These are phyloP conservation scores for Trichocomaceae sp. DNA, from an alignment of 2,329 filamentous ascomycete genomes.

Conservation along the genomic window DNA sequence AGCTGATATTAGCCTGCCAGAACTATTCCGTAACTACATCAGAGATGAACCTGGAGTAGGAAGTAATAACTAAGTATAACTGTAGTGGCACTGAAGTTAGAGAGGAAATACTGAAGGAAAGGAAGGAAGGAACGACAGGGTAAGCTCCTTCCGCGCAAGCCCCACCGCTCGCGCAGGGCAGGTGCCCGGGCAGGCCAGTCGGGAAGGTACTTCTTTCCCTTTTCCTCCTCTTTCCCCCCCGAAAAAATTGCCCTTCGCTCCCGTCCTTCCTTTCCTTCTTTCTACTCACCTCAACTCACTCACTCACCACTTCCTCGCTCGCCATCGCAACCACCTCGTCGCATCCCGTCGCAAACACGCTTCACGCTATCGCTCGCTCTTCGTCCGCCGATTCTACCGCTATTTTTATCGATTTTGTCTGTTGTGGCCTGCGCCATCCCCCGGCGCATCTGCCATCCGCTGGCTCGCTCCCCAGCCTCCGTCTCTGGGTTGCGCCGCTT, in stretches of 20 bases:
- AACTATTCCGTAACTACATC: no score
- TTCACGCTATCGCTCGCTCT: slow-evolving; percentile 5
- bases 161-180: not conserved
- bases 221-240: slow-evolving; percentile 2
- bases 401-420: not conserved
- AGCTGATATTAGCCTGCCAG: no score
- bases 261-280: not conserved
- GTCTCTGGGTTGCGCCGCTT: slow-evolving; percentile 9
- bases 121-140: not conserved
- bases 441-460: slow-evolving; percentile 12
- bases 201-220: slow-evolving; percentile 7
- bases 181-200: not conserved
- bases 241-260: slow-evolving; percentile 3
- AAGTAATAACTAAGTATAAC: no score
- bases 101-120: no score
- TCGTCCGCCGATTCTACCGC: not conserved
- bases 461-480: slow-evolving; percentile 12
- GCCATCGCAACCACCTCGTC: slow-evolving; percentile 10
- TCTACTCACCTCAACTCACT: no score
- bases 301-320: not conserved
- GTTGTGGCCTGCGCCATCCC: not conserved
- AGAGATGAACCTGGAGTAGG: no score
- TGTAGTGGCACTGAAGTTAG: no score
- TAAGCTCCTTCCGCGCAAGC: not conserved
- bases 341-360: slow-evolving; percentile 5